These are phyloP conservation scores for Cladosporium velox DNA, from an alignment of 2,329 filamentous ascomycete species.

Conservation along the genomic window DNA sequence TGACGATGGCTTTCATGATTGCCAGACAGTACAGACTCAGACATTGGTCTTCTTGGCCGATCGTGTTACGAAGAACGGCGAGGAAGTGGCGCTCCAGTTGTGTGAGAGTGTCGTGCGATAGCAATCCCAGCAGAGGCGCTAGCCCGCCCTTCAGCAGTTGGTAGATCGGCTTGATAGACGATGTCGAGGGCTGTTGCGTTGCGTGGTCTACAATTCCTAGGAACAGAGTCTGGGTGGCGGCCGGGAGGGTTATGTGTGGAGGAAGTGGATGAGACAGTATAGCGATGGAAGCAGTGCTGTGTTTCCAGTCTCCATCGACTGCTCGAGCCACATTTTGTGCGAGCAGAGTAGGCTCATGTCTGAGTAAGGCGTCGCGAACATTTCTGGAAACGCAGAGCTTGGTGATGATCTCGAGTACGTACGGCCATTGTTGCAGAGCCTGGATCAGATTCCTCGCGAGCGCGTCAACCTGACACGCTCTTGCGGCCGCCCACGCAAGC, in stretches of 20 bases:
- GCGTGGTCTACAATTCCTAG: conserved; percentile 36
- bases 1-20: conserved; percentile 38
- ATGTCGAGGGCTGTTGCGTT: conserved; percentile 29
- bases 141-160: conserved; percentile 37
- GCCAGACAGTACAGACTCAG: conserved; percentile 40
- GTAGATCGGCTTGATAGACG: conserved; percentile 37
- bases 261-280: conserved; percentile 36
- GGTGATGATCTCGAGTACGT: conserved; percentile 53
- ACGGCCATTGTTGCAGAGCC: conserved; percentile 53
- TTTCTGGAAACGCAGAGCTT: conserved; percentile 42
- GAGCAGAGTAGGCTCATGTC: conserved; percentile 35
- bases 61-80: conserved; percentile 35
- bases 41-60: conserved; percentile 33
- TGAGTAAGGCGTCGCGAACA: conserved; percentile 37
- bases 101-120: conserved; percentile 32
- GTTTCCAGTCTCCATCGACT: conserved; percentile 28
- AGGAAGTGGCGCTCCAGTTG: conserved; percentile 38
- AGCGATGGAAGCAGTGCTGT: conserved; percentile 30
- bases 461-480: conserved; percentile 52
- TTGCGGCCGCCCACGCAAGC: conserved; percentile 48
- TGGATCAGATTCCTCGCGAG: conserved; percentile 51
- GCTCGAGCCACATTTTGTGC: conserved; percentile 33
- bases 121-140: conserved; percentile 31
- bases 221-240: conserved; percentile 37
- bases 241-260: conserved; percentile 33